These are phyloP conservation scores for Fulvia fulva DNA, from an alignment of 2,329 filamentous ascomycete genomes.

Conservation along the genomic window DNA sequence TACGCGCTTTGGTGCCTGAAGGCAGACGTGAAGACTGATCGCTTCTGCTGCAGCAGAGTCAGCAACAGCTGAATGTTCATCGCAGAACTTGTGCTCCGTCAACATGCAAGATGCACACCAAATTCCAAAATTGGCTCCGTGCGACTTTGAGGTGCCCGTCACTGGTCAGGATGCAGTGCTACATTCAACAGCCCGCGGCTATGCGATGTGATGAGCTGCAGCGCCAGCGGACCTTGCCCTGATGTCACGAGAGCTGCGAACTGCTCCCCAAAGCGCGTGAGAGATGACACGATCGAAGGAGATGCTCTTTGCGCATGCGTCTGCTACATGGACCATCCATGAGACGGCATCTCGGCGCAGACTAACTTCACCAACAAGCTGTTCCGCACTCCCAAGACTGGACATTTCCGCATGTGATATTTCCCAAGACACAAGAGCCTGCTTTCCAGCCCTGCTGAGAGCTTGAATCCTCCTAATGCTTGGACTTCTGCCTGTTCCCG, in stretches of 20 bases:
- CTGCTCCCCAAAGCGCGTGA: background rate
- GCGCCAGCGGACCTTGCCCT: constrained; percentile 2
- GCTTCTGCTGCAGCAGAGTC: background rate
- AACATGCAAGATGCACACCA: background rate
- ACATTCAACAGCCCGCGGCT: background rate
- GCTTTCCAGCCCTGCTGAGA: background rate
- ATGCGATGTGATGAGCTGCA: constrained; percentile 6
- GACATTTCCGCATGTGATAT: constrained; percentile 6
- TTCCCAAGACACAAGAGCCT: background rate
- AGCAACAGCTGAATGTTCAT: background rate
- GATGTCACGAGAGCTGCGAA: constrained; percentile 2
- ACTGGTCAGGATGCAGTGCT: constrained; percentile 1
- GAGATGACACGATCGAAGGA: background rate
- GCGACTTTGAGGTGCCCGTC: background rate
- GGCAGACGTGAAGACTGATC: background rate
- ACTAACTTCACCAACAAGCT: constrained; percentile 9
- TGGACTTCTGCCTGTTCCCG: background rate
- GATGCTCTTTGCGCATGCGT: background rate
- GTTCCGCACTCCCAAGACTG: background rate
- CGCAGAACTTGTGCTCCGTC: background rate
- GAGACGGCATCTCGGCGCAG: constrained; percentile 2
- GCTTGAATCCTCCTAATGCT: background rate
- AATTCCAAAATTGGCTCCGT: background rate
- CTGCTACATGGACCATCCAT: background rate
- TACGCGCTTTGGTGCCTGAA: background rate